phyloP scores from a whole-genome alignment of 306 rosid genomes.

The Nissolia schottii region DNA sequence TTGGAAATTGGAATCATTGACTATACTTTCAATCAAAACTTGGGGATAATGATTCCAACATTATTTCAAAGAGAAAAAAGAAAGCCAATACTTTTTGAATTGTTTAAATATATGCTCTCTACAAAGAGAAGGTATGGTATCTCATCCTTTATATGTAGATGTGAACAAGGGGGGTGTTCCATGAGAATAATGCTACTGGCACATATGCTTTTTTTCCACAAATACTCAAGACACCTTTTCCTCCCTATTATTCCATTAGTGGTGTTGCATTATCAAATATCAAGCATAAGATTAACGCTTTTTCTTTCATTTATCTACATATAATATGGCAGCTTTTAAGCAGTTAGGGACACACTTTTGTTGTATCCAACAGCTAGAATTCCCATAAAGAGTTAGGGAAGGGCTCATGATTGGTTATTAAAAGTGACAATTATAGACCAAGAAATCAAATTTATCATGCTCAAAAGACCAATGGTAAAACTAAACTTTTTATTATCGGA shows the following conservation, averaged over 20 bases:
- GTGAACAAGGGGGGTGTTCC: conserved; percentile 3
- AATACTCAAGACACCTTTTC: conserved; percentile 1
- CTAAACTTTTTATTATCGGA: neutral
- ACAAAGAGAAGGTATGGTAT: conserved; percentile 4
- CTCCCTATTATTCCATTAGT: neutral
- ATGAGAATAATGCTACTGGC: conserved; percentile 13
- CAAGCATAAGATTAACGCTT: conserved; percentile 9
- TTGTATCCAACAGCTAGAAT: neutral
- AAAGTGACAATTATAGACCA: neutral
- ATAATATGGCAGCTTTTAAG: neutral
- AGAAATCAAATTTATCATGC: neutral
- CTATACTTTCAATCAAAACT: conserved; percentile 2
- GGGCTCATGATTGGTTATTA: neutral
- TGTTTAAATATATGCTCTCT: conserved; percentile 13
- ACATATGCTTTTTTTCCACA: conserved; percentile 21
- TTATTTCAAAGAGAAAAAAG: neutral
- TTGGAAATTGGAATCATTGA: conserved; percentile 11
- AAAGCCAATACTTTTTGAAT: neutral
- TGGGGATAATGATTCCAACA: conserved; percentile 11
- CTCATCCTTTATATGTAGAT: conserved; percentile 5
- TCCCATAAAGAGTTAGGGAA: neutral
- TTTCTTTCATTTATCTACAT: neutral
- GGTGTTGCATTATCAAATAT: neutral
- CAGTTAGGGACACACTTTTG: neutral
- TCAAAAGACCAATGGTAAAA: neutral